phyloP scores from a whole-genome alignment of 1,139 yeast genomes.

The Yamadazyma blattariae region DNA sequence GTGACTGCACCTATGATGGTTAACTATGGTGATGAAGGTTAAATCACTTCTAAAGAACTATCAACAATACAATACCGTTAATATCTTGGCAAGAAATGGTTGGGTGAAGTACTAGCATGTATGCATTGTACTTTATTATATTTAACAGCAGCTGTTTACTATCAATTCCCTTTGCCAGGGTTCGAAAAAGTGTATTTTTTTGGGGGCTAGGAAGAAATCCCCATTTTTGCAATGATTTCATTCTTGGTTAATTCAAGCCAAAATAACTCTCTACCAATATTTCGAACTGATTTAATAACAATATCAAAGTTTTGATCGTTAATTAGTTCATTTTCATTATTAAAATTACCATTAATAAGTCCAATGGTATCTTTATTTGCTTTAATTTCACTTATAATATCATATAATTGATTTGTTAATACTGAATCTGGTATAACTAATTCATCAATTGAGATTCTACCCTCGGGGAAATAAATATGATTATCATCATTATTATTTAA shows the following conservation, averaged over 20 bases:
- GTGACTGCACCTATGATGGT: background rate
- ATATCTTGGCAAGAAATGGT: too few species aligned
- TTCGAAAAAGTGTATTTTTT: too few species aligned
- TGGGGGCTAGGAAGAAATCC: constrained; percentile 1
- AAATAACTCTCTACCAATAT: constrained; percentile 75
- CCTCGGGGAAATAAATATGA: constrained; percentile 17
- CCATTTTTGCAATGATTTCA: constrained; percentile 26
- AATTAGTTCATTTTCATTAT: constrained; percentile 31
- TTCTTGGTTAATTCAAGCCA: constrained; percentile 40
- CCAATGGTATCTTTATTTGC: constrained; percentile 67
- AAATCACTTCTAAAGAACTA: too few species aligned
- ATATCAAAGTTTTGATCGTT: constrained; percentile 41
- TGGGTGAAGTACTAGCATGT: too few species aligned
- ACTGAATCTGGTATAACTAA: constrained; percentile 42
- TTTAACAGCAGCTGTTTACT: too few species aligned
- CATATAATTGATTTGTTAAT: constrained; percentile 52
- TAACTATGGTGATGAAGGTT: too few species aligned
- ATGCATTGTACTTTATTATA: too few species aligned
- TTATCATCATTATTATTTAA: constrained; percentile 20
- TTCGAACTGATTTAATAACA: constrained; percentile 57
- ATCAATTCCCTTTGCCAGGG: too few species aligned
- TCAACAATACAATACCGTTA: too few species aligned
- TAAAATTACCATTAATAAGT: constrained; percentile 53
- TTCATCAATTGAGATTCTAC: constrained; percentile 28
- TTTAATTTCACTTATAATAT: constrained; percentile 60